These are phyloP conservation scores for Parasarocladium wereldwijsianum DNA, from an alignment of 2,329 filamentous ascomycete genomes.

Conservation along the genomic window DNA sequence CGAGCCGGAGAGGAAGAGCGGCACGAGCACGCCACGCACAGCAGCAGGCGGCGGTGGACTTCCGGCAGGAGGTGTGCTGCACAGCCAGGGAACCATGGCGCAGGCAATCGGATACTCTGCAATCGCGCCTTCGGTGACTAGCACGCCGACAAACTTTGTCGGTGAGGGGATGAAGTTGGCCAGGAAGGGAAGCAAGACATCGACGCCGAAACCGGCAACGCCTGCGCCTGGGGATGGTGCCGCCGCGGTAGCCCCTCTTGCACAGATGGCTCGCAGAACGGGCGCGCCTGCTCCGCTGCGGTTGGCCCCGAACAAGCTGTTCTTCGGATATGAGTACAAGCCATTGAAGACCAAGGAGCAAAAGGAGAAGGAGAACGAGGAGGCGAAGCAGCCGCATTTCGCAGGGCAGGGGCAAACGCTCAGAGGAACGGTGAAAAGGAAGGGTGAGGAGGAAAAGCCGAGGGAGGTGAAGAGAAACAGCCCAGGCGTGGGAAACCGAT, in stretches of 20 bases:
- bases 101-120: slow-evolving; percentile 93
- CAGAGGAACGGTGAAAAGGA: slow-evolving; percentile 55
- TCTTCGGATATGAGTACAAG: slow-evolving; percentile 91
- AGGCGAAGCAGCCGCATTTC: slow-evolving; percentile 59
- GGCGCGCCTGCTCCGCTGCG: slow-evolving; percentile 80
- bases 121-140: slow-evolving; percentile 66
- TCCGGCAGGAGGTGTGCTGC: slow-evolving; percentile 59
- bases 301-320: slow-evolving; percentile 76
- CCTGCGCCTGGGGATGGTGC: slow-evolving; percentile 36
- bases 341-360: slow-evolving; percentile 70
- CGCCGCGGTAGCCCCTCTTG: slow-evolving; percentile 9
- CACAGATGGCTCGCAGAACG: slow-evolving; percentile 27
- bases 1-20: slow-evolving; percentile 64
- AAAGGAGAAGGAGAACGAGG: slow-evolving; percentile 47
- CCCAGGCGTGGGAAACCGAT: slow-evolving; percentile 24
- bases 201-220: slow-evolving; percentile 51
- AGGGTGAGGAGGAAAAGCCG: slow-evolving; percentile 37
- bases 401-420: slow-evolving; percentile 75
- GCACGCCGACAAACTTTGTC: slow-evolving; percentile 63
- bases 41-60: slow-evolving; percentile 48
- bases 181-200: slow-evolving; percentile 62
- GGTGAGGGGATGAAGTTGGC: slow-evolving; percentile 71
- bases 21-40: slow-evolving; percentile 76
- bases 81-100: slow-evolving; percentile 85
- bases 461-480: slow-evolving; percentile 32